A percentile compares a stretch with the other conserved stretches of the same genome.
phyloP scores from a whole-genome alignment of 2,329 filamentous ascomycete genomes.

The Hypocreales sp. region DNA sequence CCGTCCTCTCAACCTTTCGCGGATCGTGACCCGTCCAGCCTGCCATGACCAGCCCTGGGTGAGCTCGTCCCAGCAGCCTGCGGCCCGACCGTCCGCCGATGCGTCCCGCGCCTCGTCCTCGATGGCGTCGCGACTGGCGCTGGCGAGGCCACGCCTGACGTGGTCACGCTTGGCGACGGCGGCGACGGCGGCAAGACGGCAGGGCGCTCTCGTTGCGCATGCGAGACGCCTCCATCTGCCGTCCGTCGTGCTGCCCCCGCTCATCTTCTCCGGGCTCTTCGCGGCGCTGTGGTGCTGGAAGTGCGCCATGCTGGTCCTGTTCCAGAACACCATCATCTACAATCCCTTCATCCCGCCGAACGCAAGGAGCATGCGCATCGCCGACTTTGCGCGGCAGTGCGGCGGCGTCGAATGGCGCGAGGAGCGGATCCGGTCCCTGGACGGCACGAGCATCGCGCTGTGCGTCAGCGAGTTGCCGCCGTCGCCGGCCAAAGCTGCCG shows the following conservation, averaged over 20 bases:
- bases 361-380: constrained; percentile 49
- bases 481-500: constrained; percentile 9
- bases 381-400: constrained; percentile 44
- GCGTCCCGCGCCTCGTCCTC: too few relatives aligned
- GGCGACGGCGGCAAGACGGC: too few relatives aligned
- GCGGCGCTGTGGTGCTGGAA: constrained; percentile 50
- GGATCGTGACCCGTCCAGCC: too few relatives aligned
- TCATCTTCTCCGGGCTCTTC: constrained; percentile 50
- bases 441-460: constrained; percentile 50
- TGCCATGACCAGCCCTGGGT: too few relatives aligned
- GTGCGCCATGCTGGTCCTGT: constrained; percentile 58
- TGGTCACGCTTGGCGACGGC: too few relatives aligned
- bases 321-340: constrained; percentile 73
- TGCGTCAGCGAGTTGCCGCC: constrained; percentile 30
- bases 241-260: constrained; percentile 43
- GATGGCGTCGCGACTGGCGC: too few relatives aligned
- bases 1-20: too few relatives aligned
- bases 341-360: constrained; percentile 63
- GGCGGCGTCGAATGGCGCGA: constrained; percentile 52
- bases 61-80: too few relatives aligned
- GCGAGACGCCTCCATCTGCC: constrained; percentile 14
- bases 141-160: too few relatives aligned
- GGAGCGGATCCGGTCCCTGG: constrained; percentile 39
- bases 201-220: too few relatives aligned
- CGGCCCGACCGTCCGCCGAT: too few relatives aligned